Evolutionary conservation across 2,329 filamentous ascomycete species (phyloP), one percentile per base, ranked within the genome.

Genomic region (Alternaria sp.): DNA sequence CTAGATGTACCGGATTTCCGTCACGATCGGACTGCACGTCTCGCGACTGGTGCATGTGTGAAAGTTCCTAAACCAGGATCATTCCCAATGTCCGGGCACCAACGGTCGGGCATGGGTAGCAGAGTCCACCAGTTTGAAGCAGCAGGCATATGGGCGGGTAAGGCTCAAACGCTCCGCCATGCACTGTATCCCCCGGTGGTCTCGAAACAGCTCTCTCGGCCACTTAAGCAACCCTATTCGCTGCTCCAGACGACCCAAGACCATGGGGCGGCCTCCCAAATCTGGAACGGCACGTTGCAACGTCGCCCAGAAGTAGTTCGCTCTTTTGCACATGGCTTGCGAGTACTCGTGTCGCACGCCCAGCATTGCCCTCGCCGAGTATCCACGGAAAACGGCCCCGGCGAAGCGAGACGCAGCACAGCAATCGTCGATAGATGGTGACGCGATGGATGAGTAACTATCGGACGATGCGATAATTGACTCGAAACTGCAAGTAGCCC

Each of bases 381-480:
- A 43, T 48, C 49, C 53, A 62, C 48, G 55, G 58, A 64, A 50
- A 55, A 59, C 49, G 56, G 60, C 62, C 54, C 60, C 52, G 54
- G 43, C 41, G 28, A 57, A 55, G 58, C 54, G 54, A 59, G 44
- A 46, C 49, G 56, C 41, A 44, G 40, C 56, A 46, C 56, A 59
- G 22, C 46, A 57, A 44, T 45, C 40, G 44, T 41, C 58, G 32
- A 36, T 22, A 25, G 32, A 50, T 27, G 20, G 46, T 18, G 46
- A 25, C 32, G 46, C 30, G 46, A 50, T 36, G 58, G 59, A 63
- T 56, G 59, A 56, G 53, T 16, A 51, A 59, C n/a, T 49, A 66
- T 71, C 57, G 59, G 54, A 68, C 70, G 34, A 32, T 41, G 63
- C 67, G 66, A 71, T 66, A 70, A 70, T 66, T 66, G 67, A 68